Conservation (phyloP, 2,329 filamentous ascomycete species). For the Fusarium vanettenii region DNA sequence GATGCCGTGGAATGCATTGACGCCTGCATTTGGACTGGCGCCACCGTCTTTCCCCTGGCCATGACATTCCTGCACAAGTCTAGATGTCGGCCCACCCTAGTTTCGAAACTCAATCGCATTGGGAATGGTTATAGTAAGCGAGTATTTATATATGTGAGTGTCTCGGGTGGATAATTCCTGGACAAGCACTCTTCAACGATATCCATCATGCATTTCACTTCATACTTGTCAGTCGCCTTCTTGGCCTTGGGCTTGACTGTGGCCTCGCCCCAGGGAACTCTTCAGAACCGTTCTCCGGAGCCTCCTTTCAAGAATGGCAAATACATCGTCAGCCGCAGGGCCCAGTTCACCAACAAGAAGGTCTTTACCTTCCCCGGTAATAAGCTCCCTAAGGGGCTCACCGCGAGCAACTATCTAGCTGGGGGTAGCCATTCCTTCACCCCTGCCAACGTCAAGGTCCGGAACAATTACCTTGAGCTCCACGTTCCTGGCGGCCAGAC, state of each 20-base stretch:
- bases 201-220: conserved; percentile 29
- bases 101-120: conserved; percentile 5
- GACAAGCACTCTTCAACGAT: not conserved
- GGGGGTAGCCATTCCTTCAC: conserved; percentile 19
- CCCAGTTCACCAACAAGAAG: conserved; percentile 38
- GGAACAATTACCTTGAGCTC: conserved; percentile 45
- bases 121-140: not conserved
- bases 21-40: not conserved
- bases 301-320: conserved; percentile 29
- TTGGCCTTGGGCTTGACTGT: conserved; percentile 19
- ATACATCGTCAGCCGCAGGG: conserved; percentile 37
- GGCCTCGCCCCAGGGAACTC: conserved; percentile 12
- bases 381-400: conserved; percentile 38
- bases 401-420: conserved; percentile 35
- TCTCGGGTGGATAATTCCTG: not conserved
- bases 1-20: conserved; percentile 20
- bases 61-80: conserved; percentile 25
- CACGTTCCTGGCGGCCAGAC: conserved; percentile 43
- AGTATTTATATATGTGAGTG: conserved; percentile 3
- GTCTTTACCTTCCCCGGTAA: conserved; percentile 38
- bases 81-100: not conserved
- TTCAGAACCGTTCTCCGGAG: conserved; percentile 28
- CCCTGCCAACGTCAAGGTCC: conserved; percentile 33
- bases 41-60: conserved; percentile 14
- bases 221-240: conserved; percentile 27